phyloP scores from a whole-genome alignment of 495 filamentous ascomycete genomes.

The Beverwykella pulmonaria region DNA sequence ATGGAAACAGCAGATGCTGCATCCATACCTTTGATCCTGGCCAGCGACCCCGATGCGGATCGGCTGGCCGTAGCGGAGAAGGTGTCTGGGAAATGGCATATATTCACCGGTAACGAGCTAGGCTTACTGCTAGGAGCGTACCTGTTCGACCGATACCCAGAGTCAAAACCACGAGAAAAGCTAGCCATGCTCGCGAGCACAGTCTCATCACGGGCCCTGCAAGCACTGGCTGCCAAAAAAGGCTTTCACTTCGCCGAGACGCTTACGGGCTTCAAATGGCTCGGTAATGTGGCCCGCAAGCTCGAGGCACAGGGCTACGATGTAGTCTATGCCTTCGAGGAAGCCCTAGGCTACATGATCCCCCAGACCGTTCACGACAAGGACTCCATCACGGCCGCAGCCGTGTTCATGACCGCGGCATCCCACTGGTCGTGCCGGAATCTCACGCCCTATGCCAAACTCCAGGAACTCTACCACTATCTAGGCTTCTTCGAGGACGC shows the following conservation, averaged over 20 bases:
- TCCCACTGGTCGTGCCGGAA: conserved; percentile 57
- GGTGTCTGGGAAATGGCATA: conserved; percentile 59
- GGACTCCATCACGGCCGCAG: conserved; percentile 69
- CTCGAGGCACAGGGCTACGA: conserved; percentile 48
- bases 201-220: conserved; percentile 69
- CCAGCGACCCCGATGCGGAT: conserved; percentile 75
- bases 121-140: conserved; percentile 65
- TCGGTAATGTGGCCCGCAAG: conserved; percentile 50
- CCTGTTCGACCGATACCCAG: conserved; percentile 54
- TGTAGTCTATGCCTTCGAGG: conserved; percentile 67
- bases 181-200: conserved; percentile 63
- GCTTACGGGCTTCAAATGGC: conserved; percentile 78
- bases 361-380: conserved; percentile 67
- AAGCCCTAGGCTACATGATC: conserved; percentile 78
- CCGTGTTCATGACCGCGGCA: conserved; percentile 63
- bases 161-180: conserved; percentile 41
- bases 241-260: conserved; percentile 65
- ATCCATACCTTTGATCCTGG: conserved; percentile 58
- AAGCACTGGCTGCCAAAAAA: conserved; percentile 58
- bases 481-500: conserved; percentile 68
- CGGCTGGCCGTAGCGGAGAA: conserved; percentile 69
- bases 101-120: conserved; percentile 71
- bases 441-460: conserved; percentile 60
- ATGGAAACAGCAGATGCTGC: conserved; percentile 57
- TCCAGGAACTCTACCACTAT: conserved; percentile 62